Conservation (phyloP, 1,139 yeast genomes). For the Meyerozyma elateridarum region DNA sequence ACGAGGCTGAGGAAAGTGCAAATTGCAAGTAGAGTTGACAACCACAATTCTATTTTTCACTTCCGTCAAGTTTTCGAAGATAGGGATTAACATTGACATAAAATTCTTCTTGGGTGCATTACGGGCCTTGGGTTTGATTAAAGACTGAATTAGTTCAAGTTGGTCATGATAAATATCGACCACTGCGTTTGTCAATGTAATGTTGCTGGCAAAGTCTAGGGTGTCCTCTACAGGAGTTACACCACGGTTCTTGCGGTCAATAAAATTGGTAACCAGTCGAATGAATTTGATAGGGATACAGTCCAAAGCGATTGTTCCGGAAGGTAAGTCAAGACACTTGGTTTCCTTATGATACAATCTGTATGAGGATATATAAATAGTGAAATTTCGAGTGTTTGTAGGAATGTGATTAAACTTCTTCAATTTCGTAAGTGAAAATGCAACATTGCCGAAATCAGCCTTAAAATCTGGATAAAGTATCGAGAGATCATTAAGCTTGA, state of each 20-base stretch:
- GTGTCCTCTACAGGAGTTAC: background rate
- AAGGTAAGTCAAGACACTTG: conserved; percentile 34
- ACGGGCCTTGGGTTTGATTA: conserved; percentile 6
- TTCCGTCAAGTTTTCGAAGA: conserved; percentile 13
- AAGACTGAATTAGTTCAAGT: conserved; percentile 15
- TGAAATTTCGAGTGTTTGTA: conserved; percentile 8
- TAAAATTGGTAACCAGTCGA: conserved; percentile 7
- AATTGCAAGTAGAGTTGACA: conserved; percentile 26
- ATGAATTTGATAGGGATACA: conserved; percentile 19
- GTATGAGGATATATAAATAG: conserved; percentile 23
- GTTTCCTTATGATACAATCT: conserved; percentile 27
- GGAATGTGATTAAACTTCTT: conserved; percentile 4
- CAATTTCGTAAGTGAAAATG: conserved; percentile 1
- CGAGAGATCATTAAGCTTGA: conserved; percentile 1
- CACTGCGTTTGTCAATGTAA: conserved; percentile 27
- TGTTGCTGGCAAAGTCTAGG: conserved; percentile 7
- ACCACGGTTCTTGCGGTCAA: conserved; percentile 2
- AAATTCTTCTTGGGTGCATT: conserved; percentile 1
- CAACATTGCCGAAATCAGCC: background rate
- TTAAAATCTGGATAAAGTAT: background rate
- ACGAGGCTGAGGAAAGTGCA: conserved; percentile 31
- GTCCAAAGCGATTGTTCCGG: conserved; percentile 25
- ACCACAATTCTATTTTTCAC: conserved; percentile 26
- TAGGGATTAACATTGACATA: conserved; percentile 10
- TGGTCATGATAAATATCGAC: conserved; percentile 40